Conservation (phyloP, 495 filamentous ascomycete species). For the Aspergillus nanangensis region DNA sequence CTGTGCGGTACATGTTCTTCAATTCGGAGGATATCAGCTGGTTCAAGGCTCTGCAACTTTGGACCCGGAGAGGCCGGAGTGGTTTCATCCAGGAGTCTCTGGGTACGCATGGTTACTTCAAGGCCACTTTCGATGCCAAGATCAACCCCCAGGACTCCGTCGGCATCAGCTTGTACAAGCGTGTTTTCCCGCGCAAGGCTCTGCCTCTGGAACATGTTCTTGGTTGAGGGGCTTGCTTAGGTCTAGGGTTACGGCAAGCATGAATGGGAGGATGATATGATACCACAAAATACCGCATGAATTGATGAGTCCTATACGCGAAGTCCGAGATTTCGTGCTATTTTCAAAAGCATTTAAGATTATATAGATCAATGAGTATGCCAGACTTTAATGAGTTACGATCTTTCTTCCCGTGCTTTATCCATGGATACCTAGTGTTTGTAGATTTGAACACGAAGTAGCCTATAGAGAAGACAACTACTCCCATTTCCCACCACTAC, state of each 20-base stretch:
- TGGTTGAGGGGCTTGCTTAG: slow-evolving; percentile 12
- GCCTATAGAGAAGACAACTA: too few species aligned
- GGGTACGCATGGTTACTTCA: slow-evolving; percentile 98
- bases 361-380: slow-evolving; percentile 28
- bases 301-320: slow-evolving; percentile 18
- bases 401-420: slow-evolving; percentile 12
- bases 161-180: slow-evolving; percentile 89
- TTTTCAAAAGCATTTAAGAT: slow-evolving; percentile 15
- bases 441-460: too few species aligned
- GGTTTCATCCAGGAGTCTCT: slow-evolving; percentile 91
- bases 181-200: slow-evolving; percentile 77
- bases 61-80: slow-evolving; percentile 83
- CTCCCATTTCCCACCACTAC: too few species aligned
- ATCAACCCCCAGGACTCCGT: slow-evolving; percentile 93
- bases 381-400: slow-evolving; percentile 30
- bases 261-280: slow-evolving; percentile 18
- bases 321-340: slow-evolving; percentile 3
- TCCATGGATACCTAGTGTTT: too few species aligned
- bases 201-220: slow-evolving; percentile 43
- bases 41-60: slow-evolving; percentile 94
- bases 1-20: slow-evolving; percentile 99
- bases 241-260: background rate
- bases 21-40: slow-evolving; percentile 88
- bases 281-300: slow-evolving; percentile 26
- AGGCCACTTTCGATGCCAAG: slow-evolving; percentile 92